Evolutionary conservation across 2,329 filamentous ascomycete species (phyloP), one percentile per base, ranked within the genome.

Genomic region (Ceratocystiopsis sp.): DNA sequence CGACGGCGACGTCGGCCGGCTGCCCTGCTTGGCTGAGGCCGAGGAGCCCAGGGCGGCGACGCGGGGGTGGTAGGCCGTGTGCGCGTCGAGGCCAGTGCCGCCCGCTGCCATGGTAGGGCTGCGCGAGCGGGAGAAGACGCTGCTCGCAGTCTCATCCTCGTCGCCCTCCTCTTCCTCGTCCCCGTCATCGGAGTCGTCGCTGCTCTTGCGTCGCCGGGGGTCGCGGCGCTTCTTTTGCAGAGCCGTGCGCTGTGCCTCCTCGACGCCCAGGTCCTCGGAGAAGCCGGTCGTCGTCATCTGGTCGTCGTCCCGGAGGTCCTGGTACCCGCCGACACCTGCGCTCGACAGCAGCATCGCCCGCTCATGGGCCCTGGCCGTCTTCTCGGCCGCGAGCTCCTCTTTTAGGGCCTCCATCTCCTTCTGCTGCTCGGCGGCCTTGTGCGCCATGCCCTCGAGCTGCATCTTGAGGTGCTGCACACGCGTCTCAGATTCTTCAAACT

Each of bases 401-500:
- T 61, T 59, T 16, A 69, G 57, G 37, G 55, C 51, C 49, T 63
- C 59, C 45, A 67, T 70, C 3, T 60, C 60, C 8, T 57, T 50
- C 50, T 79, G 73, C 48, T 73, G 69, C 50, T 74, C 68, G 3
- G 63, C 60, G 0, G 69, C 68, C 49, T 66, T 65, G 15, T 55
- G 58, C 2, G 71, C 69, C 64, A 80, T 73, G 40, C 67, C 68
- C 49, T 78, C 71, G 1, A 80, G 62, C 54, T 79, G 74, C 50
- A 66, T 62, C 54, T 71, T 73, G 36, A 79, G 62, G 50, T 73
- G 66, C 17, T 63, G 58, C 8, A 67, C 63, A 3, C 71, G 64
- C 6, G 65, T 68, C 43, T 69, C 63, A 16, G 68, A 63, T 52
- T 78, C 73, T 40, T 71, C 71, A 15, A 68, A 57, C 54, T 77